Base-by-base conservation (phyloP, 345 rosid species). In the Diplotaxis tenuifolia region DNA sequence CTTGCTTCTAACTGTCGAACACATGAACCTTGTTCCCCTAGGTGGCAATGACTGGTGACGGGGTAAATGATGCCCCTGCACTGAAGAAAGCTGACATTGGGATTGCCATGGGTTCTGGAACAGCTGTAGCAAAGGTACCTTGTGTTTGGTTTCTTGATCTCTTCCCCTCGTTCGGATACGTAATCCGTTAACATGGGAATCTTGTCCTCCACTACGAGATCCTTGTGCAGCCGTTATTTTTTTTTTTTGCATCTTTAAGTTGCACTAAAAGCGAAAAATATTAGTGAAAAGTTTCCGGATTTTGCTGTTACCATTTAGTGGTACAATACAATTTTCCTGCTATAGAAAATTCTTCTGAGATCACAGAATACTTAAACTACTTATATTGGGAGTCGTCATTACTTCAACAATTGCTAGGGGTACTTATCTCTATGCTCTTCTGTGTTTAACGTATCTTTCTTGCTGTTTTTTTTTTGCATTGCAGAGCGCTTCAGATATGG, bases 11-110 rank as follows among this genome's bases (percentile, higher is more conserved):
- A 64, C 23, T 12, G 6, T 38, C 12, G 29, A 20, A 64, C 60
- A 15, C 47, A 45, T 62, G 31, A 62, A 65, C 54, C 32, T 68
- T 73, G 31, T 40, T 54, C 49, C 81, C 32, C 58, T 78, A 95
- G 99, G 99, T 95, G 79, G 99, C 99, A 75, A 92, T 95, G 99
- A 95, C 99, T 70, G 99, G 99, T 69, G 99, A 95, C 77, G 99
- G 99, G 59, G 99, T 95, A 62, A 95, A 95, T 83, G 99, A 95
- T 86, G 99, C 98, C 71, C 98, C 99, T 81, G 99, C 99, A 6
- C 72, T 95, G 32, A 95, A 89, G 86, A 95, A 92, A 85, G 98
- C 99, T 68, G 87, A 95, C 79, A 95, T 95, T 70, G 99, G 99
- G 73, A 86, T 95, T 81, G 99, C 99, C 53, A 95, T 95, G 98